These are phyloP conservation scores for Penicillium decumbens DNA, from an alignment of 2,329 filamentous ascomycete species.

Conservation along the genomic window DNA sequence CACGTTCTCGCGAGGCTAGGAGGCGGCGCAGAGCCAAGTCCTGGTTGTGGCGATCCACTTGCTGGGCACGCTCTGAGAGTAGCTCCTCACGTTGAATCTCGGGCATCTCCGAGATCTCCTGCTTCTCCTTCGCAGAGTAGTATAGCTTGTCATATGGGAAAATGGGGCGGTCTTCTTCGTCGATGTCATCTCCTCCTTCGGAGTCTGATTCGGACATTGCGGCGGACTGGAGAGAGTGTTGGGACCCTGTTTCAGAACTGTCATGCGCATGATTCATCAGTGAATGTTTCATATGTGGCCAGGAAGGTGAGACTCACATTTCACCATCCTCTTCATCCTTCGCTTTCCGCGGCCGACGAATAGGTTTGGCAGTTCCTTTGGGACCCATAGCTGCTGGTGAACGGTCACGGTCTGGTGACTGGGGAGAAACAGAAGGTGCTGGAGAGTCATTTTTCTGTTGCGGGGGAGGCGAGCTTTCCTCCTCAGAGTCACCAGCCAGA, in stretches of 20 bases:
- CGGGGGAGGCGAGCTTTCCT: slow-evolving; percentile 52
- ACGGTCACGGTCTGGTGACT: slow-evolving; percentile 37
- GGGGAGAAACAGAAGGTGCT: slow-evolving; percentile 50
- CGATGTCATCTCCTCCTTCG: slow-evolving; percentile 59
- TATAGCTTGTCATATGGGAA: slow-evolving; percentile 87
- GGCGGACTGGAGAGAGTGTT: slow-evolving; percentile 71
- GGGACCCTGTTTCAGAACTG: slow-evolving; percentile 66
- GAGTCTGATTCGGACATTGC: slow-evolving; percentile 88
- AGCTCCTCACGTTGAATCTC: slow-evolving; percentile 89
- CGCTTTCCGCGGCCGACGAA: slow-evolving; percentile 44
- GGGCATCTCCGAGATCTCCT: slow-evolving; percentile 75
- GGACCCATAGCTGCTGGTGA: slow-evolving; percentile 42
- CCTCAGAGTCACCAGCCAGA: slow-evolving; percentile 67
- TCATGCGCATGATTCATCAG: slow-evolving; percentile 9
- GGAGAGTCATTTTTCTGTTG: slow-evolving; percentile 54
- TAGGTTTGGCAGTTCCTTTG: slow-evolving; percentile 43
- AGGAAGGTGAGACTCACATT: slow-evolving; percentile 57
- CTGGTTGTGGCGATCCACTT: slow-evolving; percentile 76
- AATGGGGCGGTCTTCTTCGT: slow-evolving; percentile 49
- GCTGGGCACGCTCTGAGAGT: slow-evolving; percentile 77
- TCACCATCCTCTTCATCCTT: slow-evolving; percentile 75
- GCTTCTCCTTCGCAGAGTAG: slow-evolving; percentile 67
- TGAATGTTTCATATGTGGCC: slow-evolving; percentile 4
- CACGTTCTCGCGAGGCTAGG: slow-evolving; percentile 62
- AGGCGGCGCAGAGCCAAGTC: slow-evolving; percentile 76